Evolutionary conservation across 805 yeast genomes (phyloP).

Genomic region (Cyberlindnera saturnus): DNA sequence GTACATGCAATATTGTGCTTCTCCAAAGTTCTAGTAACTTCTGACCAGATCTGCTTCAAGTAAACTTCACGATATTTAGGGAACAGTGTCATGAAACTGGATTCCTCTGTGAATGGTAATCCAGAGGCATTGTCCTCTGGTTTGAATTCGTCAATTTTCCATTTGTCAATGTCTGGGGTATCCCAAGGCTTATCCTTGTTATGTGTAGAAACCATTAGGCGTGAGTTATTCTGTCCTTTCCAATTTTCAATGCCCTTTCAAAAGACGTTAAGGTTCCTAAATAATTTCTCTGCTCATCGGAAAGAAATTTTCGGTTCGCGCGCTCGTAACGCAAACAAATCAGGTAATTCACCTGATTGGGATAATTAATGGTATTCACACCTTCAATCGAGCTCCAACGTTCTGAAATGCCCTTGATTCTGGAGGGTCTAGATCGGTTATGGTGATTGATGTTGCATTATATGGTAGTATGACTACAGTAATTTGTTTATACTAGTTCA

Average conservation of each 20-base stretch:
- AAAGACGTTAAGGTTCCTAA: too few species aligned
- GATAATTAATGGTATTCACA: too few species aligned
- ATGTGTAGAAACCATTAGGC: constrained; percentile 80
- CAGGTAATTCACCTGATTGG: too few species aligned
- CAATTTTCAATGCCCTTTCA: too few species aligned
- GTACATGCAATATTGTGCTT: constrained; percentile 74
- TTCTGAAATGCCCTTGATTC: too few species aligned
- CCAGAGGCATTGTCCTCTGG: constrained; percentile 88
- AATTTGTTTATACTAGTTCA: too few species aligned
- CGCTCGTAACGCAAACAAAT: too few species aligned
- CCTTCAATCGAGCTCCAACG: too few species aligned
- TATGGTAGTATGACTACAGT: not conserved
- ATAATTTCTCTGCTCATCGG: too few species aligned
- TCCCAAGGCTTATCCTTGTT: constrained; percentile 98
- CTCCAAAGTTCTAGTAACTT: constrained; percentile 76
- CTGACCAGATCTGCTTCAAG: constrained; percentile 86
- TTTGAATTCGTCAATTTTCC: constrained; percentile 83
- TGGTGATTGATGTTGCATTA: not conserved
- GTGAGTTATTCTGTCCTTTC: too few species aligned
- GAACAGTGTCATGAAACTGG: constrained; percentile 88
- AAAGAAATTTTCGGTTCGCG: too few species aligned
- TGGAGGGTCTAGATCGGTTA: not conserved
- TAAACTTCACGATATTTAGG: constrained; percentile 96
- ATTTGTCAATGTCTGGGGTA: constrained; percentile 88
- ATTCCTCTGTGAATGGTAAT: constrained; percentile 88